Conservation (phyloP, 768 basidiomycete genomes). For the Auricularia cornea region DNA sequence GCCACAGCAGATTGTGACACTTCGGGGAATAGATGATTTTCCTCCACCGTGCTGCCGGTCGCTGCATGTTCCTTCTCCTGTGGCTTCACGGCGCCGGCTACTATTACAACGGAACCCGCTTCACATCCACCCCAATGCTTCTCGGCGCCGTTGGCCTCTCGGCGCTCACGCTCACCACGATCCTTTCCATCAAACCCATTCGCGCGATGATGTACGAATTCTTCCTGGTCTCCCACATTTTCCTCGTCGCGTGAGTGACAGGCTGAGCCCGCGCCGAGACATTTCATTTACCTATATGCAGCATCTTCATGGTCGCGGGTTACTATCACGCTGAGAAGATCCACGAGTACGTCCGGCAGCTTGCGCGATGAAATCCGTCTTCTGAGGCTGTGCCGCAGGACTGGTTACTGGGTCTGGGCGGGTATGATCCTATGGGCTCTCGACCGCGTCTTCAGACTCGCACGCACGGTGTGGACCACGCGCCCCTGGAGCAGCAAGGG, state of each 20-base stretch:
- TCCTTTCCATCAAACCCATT: slow-evolving; percentile 6
- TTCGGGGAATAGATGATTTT: slow-evolving; percentile 4
- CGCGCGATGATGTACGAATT: slow-evolving; percentile 6
- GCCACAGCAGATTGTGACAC: background rate
- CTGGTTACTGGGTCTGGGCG: slow-evolving; percentile 2
- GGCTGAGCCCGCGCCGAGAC: background rate
- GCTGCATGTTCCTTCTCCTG: slow-evolving; percentile 6
- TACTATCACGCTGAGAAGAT: slow-evolving; percentile 4
- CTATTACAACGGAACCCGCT: background rate
- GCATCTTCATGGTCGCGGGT: slow-evolving; percentile 5
- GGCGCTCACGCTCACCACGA: background rate
- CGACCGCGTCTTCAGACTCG: slow-evolving; percentile 4
- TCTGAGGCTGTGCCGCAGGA: background rate
- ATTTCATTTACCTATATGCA: background rate
- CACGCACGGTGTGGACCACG: slow-evolving; percentile 4
- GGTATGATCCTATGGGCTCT: slow-evolving; percentile 8
- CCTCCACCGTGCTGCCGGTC: slow-evolving; percentile 10
- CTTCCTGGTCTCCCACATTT: slow-evolving; percentile 9
- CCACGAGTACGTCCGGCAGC: background rate
- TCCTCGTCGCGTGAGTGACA: slow-evolving; percentile 4
- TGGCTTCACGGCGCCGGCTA: slow-evolving; percentile 6
- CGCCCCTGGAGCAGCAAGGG: background rate
- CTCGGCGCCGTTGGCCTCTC: background rate
- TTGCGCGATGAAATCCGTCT: background rate
- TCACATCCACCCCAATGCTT: background rate